Conservation (phyloP, 441 rosid genomes). For the Adansonia gregorii region DNA sequence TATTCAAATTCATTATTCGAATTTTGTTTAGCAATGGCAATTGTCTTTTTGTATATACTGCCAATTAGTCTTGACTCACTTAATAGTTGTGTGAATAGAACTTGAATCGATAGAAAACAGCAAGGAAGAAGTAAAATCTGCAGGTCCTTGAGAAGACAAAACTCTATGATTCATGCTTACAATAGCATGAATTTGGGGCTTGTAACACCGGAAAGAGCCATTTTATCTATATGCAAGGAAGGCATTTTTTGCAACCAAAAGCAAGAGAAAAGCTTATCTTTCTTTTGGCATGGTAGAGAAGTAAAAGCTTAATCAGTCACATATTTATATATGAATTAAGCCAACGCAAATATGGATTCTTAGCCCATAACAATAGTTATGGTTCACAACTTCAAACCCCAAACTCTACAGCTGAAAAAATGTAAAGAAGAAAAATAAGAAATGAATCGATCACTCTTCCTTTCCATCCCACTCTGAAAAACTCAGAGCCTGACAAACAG, state of each 20-base stretch:
- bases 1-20: no score
- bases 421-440: background rate
- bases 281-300: constrained; percentile 28
- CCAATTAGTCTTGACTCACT: no score
- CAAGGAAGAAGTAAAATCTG: no score
- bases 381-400: constrained; percentile 24
- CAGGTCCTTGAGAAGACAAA: no score
- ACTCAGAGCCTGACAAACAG: constrained; percentile 61
- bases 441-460: constrained; percentile 22
- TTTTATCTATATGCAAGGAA: no score
- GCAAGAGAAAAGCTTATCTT: constrained; percentile 21
- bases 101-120: no score
- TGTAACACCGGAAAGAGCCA: no score
- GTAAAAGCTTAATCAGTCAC: background rate
- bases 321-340: constrained; percentile 10
- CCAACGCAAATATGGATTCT: background rate
- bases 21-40: no score
- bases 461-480: constrained; percentile 51
- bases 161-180: no score
- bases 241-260: background rate
- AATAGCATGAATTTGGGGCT: no score
- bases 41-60: no score
- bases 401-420: constrained; percentile 14
- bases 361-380: constrained; percentile 52
- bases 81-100: no score